Conservation (phyloP, 163 green algal genomes). For the Scenedesmus sp. region DNA sequence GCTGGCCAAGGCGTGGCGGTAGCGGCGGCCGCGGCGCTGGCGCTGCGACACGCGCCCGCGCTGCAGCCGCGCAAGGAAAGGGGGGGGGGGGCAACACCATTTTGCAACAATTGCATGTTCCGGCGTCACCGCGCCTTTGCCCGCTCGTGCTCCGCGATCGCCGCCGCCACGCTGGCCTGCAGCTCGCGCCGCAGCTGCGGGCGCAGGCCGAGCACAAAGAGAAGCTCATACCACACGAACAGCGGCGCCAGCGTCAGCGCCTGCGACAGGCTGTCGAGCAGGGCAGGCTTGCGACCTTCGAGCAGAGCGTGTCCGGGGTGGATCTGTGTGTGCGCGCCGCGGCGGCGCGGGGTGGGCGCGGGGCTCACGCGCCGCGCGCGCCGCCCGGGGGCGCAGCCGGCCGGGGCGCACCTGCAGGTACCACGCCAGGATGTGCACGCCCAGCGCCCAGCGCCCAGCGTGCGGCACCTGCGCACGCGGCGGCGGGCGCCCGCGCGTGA, state of each 20-base stretch:
- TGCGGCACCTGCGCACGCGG: slow-evolving; percentile 42
- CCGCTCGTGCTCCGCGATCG: slow-evolving; percentile 22
- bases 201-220: slow-evolving; percentile 82
- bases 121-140: neutral
- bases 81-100: no score
- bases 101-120: no score
- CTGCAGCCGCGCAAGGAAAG: no score
- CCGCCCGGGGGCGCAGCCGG: no score
- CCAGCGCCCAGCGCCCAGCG: slow-evolving; percentile 70
- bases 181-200: slow-evolving; percentile 59
- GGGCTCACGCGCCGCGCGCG: no score
- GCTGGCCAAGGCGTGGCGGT: slow-evolving; percentile 54
- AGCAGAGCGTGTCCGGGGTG: slow-evolving; percentile 80
- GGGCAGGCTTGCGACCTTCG: slow-evolving; percentile 81
- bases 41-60: no score
- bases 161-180: slow-evolving; percentile 35
- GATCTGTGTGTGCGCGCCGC: slow-evolving; percentile 78
- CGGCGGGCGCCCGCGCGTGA: neutral
- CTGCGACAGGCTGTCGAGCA: slow-evolving; percentile 88
- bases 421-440: slow-evolving; percentile 77
- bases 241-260: slow-evolving; percentile 81
- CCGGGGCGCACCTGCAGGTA: slow-evolving; percentile 65
- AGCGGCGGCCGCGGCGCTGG: no score
- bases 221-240: slow-evolving; percentile 91
- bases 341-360: neutral